A percentile compares a stretch with the other conserved stretches of the same genome.
Evolutionary conservation across 2,329 filamentous ascomycete genomes (phyloP).

Genomic region (Neopestalotiopsis sp.): DNA sequence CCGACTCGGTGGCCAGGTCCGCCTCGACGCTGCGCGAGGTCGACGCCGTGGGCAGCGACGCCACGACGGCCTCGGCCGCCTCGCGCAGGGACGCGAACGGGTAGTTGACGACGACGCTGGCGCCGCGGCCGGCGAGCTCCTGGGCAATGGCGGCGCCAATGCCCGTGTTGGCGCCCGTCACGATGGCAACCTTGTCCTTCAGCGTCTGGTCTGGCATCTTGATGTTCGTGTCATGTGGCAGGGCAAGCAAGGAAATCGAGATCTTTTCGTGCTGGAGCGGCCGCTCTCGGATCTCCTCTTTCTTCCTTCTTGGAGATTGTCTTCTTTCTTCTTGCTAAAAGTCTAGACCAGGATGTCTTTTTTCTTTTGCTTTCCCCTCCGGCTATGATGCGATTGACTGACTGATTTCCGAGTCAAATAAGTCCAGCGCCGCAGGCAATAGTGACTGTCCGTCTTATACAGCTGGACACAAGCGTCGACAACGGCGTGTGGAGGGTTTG

Average conservation of each 20-base stretch:
- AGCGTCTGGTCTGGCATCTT: conserved; percentile 49
- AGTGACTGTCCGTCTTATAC: neutral
- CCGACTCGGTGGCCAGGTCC: conserved; percentile 44
- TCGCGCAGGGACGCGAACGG: conserved; percentile 37
- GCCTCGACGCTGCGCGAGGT: conserved; percentile 45
- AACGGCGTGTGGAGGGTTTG: neutral
- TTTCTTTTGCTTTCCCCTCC: neutral
- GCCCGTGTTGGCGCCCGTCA: conserved; percentile 50
- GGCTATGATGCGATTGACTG: no score
- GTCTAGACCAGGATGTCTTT: neutral
- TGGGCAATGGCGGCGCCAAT: conserved; percentile 51
- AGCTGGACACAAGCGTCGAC: neutral
- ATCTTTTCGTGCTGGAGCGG: neutral
- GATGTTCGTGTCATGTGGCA: neutral
- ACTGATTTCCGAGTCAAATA: neutral
- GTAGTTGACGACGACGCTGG: conserved; percentile 56
- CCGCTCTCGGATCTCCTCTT: neutral
- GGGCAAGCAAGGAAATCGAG: no score
- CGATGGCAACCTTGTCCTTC: conserved; percentile 55
- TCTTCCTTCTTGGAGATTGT: neutral
- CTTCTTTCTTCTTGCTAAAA: neutral
- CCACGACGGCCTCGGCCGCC: conserved; percentile 33
- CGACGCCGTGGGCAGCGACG: conserved; percentile 28
- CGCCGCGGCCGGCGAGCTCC: conserved; percentile 51
- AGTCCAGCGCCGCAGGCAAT: neutral